Conservation (phyloP, 192 early-diverging fungal species). For the Backusella luteola region DNA sequence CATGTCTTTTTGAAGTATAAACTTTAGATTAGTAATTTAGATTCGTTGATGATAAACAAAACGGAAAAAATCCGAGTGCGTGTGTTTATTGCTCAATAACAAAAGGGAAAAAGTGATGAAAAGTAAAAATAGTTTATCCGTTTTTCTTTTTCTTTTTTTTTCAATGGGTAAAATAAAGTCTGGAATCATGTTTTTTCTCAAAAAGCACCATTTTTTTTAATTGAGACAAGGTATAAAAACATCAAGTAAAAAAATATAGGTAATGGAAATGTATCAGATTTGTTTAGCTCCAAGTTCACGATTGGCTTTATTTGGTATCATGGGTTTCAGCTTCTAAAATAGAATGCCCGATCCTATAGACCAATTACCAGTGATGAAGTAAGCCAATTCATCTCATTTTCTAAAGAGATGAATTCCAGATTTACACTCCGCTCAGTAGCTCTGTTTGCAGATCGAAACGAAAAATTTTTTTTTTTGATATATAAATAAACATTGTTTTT, state of each 20-base stretch:
- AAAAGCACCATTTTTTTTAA: background rate
- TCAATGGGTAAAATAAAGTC: background rate
- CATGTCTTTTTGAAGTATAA: background rate
- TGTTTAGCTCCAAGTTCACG: background rate
- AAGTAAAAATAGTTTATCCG: background rate
- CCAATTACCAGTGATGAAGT: background rate
- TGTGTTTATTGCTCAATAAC: background rate
- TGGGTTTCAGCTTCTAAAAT: constrained; percentile 4
- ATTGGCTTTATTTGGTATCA: background rate
- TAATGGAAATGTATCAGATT: constrained; percentile 3
- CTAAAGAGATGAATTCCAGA: background rate
- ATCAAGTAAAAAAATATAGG: background rate
- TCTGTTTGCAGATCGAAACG: background rate
- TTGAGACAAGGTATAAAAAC: background rate
- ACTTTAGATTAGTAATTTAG: constrained; percentile 7
- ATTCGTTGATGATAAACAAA: background rate
- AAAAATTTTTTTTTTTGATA: background rate
- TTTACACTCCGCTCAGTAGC: background rate
- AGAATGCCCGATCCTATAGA: background rate
- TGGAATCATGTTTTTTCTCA: background rate
- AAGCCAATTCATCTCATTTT: background rate
- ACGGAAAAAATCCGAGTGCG: background rate
- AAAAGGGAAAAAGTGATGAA: background rate
- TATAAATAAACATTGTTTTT: constrained; percentile 6
- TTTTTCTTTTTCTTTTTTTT: background rate